These are phyloP conservation scores for Haplosporangium sp. DNA, from an alignment of 371 early-diverging fungal genomes.

Conservation along the genomic window DNA sequence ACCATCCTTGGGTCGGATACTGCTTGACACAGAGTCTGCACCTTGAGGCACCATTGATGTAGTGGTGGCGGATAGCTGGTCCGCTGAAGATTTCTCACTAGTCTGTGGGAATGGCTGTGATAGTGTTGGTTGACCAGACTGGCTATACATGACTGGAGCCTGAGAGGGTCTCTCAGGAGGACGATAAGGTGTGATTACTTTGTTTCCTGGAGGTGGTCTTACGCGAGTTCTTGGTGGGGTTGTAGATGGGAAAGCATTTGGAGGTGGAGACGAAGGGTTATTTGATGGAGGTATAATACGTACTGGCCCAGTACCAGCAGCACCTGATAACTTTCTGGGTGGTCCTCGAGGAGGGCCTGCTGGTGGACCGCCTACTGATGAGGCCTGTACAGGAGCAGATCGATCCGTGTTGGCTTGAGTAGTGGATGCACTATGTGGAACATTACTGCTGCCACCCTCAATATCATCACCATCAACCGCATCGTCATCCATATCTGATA, in stretches of 20 bases:
- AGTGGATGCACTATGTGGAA: slow-evolving; percentile 1
- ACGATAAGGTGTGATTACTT: slow-evolving; percentile 38
- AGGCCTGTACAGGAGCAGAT: slow-evolving; percentile 20
- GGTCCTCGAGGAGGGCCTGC: slow-evolving; percentile 48
- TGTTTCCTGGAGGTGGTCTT: slow-evolving; percentile 51
- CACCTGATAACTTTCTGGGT: slow-evolving; percentile 30
- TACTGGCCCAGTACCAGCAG: slow-evolving; percentile 30
- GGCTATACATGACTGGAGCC: slow-evolving; percentile 52
- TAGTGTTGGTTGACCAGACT: slow-evolving; percentile 39
- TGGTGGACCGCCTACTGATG: slow-evolving; percentile 39
- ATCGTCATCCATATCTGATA: slow-evolving; percentile 22
- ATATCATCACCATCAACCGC: slow-evolving; percentile 41
- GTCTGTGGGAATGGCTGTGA: slow-evolving; percentile 34
- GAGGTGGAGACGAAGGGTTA: slow-evolving; percentile 51
- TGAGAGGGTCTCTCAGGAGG: slow-evolving; percentile 55
- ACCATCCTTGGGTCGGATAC: slow-evolving; percentile 49
- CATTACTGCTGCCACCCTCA: slow-evolving; percentile 20
- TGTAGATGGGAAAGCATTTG: slow-evolving; percentile 39
- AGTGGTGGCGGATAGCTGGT: slow-evolving; percentile 6
- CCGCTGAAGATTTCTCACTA: slow-evolving; percentile 6
- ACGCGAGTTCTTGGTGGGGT: slow-evolving; percentile 30
- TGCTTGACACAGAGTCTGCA: slow-evolving; percentile 39
- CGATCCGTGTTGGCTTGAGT: slow-evolving; percentile 7
- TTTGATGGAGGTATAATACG: slow-evolving; percentile 37
- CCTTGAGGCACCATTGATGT: slow-evolving; percentile 37